Evolutionary conservation across 1,284 basidiomycete species (phyloP).

Genomic region (Austroboletus niveus): DNA sequence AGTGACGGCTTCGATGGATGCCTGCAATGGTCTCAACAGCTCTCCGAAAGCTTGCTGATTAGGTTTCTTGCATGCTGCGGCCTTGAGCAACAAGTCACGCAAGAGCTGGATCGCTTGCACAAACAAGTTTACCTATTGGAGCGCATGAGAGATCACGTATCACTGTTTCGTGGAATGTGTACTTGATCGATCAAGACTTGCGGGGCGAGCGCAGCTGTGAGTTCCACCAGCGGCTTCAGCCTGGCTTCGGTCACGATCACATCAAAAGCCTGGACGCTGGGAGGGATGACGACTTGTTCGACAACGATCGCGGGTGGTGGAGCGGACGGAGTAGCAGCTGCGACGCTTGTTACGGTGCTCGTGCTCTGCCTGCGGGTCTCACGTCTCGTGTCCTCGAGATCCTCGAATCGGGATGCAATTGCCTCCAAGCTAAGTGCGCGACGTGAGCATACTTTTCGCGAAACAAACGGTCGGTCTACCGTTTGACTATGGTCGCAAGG

Average conservation of each 20-base stretch:
- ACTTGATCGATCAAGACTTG: conserved; percentile 76
- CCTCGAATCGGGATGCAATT: conserved; percentile 92
- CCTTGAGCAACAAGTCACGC: conserved; percentile 66
- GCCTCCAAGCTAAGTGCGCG: conserved; percentile 70
- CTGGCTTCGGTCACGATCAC: conserved; percentile 70
- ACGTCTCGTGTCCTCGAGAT: conserved; percentile 62
- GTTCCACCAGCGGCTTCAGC: conserved; percentile 70
- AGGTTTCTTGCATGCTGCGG: conserved; percentile 79
- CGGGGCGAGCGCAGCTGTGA: conserved; percentile 76
- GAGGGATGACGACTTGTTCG: conserved; percentile 48
- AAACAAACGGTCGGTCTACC: conserved; percentile 44
- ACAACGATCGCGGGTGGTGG: conserved; percentile 37
- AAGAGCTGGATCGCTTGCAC: conserved; percentile 70
- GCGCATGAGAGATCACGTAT: conserved; percentile 5
- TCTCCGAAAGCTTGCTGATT: conserved; percentile 57
- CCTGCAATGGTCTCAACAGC: conserved; percentile 72
- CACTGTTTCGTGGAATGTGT: conserved; percentile 30
- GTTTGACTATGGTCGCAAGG: conserved; percentile 77
- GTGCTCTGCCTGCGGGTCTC: conserved; percentile 25
- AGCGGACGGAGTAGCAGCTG: conserved; percentile 37
- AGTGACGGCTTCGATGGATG: conserved; percentile 73
- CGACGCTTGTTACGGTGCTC: conserved; percentile 30
- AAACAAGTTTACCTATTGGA: conserved; percentile 63
- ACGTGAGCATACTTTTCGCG: conserved; percentile 5
- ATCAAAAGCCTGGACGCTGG: conserved; percentile 73